phyloP scores from a whole-genome alignment of 176 grass and related monocot species.

The Eragrostis nindensis region DNA sequence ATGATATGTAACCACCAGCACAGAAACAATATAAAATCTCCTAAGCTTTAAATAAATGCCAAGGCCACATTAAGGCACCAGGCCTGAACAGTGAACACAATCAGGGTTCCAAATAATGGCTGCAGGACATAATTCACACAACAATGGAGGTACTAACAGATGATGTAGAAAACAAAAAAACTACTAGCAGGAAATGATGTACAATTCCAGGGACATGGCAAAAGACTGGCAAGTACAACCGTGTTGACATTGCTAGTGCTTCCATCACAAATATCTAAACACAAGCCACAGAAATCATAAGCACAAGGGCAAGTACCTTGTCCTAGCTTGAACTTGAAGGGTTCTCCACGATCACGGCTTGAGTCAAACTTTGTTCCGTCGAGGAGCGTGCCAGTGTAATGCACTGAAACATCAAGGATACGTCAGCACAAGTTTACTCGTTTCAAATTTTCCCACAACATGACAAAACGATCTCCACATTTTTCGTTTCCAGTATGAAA shows the following conservation, averaged over 20 bases:
- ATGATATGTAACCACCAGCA: not conserved
- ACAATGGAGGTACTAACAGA: not conserved
- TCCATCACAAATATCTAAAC: not conserved
- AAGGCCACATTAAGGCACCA: not conserved
- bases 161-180: not conserved
- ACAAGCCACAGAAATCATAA: not conserved
- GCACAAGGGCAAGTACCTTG: slow-evolving; percentile 62
- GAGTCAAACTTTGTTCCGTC: slow-evolving; percentile 99
- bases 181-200: not conserved
- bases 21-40: not conserved
- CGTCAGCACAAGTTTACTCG: slow-evolving; percentile 7
- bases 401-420: slow-evolving; percentile 58
- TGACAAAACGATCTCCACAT: not conserved
- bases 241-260: not conserved
- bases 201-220: not conserved
- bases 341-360: slow-evolving; percentile 72
- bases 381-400: slow-evolving; percentile 96
- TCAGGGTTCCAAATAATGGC: not conserved
- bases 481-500: not conserved
- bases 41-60: not conserved
- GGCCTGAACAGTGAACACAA: not conserved
- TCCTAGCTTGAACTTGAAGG: slow-evolving; percentile 97
- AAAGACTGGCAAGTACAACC: not conserved
- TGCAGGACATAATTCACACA: not conserved
- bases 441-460: not conserved